These are phyloP conservation scores for Rusavskia elegans DNA, from an alignment of 495 filamentous ascomycete genomes.

Conservation along the genomic window DNA sequence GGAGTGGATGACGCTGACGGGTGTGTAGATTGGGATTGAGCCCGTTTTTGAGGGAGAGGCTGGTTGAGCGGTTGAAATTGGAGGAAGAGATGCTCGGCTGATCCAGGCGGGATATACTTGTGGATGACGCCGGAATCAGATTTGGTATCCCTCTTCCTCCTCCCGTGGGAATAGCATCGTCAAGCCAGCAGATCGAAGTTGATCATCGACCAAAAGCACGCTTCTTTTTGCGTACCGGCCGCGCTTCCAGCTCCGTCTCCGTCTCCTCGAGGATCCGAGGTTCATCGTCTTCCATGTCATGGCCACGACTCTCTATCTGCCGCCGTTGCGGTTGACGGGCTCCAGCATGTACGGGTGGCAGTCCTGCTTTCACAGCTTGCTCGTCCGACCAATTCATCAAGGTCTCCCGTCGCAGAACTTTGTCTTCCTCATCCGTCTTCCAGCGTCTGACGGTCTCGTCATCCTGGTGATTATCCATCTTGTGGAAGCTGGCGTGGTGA, in stretches of 20 bases:
- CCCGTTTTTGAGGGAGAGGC: slow-evolving; percentile 38
- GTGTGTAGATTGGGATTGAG: slow-evolving; percentile 16
- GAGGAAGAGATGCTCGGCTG: neutral
- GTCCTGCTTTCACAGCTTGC: neutral
- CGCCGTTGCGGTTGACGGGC: neutral
- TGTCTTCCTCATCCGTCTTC: slow-evolving; percentile 5
- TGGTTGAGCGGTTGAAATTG: slow-evolving; percentile 23
- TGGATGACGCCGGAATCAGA: too few species aligned
- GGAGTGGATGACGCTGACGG: too few species aligned
- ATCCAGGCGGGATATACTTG: neutral
- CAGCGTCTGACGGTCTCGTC: slow-evolving; percentile 27
- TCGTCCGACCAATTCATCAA: neutral
- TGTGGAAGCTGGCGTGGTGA: slow-evolving; percentile 39
- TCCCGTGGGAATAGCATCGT: too few species aligned
- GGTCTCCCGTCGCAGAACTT: neutral
- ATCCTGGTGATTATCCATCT: slow-evolving; percentile 31
- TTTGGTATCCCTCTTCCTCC: too few species aligned
- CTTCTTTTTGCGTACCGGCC: neutral
- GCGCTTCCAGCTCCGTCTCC: neutral
- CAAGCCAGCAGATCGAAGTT: too few species aligned
- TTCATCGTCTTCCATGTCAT: neutral
- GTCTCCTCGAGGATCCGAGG: neutral
- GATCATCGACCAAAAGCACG: neutral
- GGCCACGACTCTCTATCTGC: neutral
- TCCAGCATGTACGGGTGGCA: neutral